Evolutionary conservation across 2,329 filamentous ascomycete species (phyloP).

Genomic region (Scolecobasidium constrictum): DNA sequence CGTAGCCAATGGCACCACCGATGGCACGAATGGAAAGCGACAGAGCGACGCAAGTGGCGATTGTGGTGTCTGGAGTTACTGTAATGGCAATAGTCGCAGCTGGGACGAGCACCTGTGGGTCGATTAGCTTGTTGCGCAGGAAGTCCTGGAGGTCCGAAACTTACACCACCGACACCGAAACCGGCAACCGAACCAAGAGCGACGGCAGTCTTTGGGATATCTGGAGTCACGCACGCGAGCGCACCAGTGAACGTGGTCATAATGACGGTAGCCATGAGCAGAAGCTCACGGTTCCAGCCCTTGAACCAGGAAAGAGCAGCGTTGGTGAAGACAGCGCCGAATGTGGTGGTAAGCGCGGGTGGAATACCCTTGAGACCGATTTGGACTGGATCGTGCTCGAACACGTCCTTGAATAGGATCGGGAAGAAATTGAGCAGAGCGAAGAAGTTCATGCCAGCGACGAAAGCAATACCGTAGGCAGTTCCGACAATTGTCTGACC

Average conservation of each 20-base stretch:
- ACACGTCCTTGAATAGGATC: constrained; percentile 18
- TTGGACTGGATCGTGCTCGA: constrained; percentile 18
- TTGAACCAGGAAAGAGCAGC: constrained; percentile 17
- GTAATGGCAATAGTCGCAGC: constrained; percentile 19
- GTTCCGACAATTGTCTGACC: constrained; percentile 21
- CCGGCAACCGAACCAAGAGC: constrained; percentile 22
- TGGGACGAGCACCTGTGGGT: constrained; percentile 18
- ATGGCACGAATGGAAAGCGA: constrained; percentile 7
- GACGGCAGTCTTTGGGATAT: constrained; percentile 20
- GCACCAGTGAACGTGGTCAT: constrained; percentile 23
- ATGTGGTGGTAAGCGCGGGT: constrained; percentile 17
- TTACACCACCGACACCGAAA: constrained; percentile 26
- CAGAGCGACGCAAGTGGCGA: constrained; percentile 16
- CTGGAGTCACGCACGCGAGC: constrained; percentile 19
- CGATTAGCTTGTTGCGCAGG: too few species aligned
- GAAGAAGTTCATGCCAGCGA: constrained; percentile 16
- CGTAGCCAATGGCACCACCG: constrained; percentile 8
- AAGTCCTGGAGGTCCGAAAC: too few species aligned
- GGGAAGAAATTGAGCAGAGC: constrained; percentile 23
- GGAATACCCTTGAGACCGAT: constrained; percentile 20
- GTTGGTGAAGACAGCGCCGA: constrained; percentile 21
- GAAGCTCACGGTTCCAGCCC: constrained; percentile 16
- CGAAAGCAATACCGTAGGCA: constrained; percentile 22
- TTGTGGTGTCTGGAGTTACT: constrained; percentile 17
- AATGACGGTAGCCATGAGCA: constrained; percentile 20